A percentile compares a stretch with the other conserved stretches of the same genome.
These are phyloP conservation scores for Talaromyces sp. DNA, from an alignment of 2,329 filamentous ascomycete genomes.

Conservation along the genomic window DNA sequence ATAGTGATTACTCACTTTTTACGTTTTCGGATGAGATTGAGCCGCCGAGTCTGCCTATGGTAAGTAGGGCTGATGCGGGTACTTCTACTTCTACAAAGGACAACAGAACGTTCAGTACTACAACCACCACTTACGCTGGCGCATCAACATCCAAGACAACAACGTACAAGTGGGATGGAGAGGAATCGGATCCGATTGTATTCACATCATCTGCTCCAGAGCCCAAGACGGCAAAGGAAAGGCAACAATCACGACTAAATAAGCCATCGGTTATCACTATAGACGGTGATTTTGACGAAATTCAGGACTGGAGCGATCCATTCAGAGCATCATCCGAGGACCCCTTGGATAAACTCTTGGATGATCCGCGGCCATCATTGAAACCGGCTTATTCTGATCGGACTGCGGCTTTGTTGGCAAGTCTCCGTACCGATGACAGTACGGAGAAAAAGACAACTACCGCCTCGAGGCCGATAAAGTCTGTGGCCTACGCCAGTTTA, in stretches of 20 bases:
- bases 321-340: conserved; percentile 26
- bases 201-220: conserved; percentile 44
- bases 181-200: conserved; percentile 43
- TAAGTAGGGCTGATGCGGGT: neutral
- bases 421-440: conserved; percentile 25
- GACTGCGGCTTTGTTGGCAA: conserved; percentile 43
- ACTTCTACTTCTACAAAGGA: neutral
- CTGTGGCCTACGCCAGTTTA: neutral
- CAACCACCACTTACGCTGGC: neutral
- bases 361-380: conserved; percentile 23
- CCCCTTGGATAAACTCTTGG: conserved; percentile 29
- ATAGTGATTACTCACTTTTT: conserved; percentile 16
- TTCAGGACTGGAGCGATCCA: conserved; percentile 38
- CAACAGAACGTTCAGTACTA: neutral
- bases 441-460: conserved; percentile 13
- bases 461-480: neutral
- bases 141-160: conserved; percentile 1
- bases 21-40: conserved; percentile 20
- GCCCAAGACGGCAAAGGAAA: conserved; percentile 18
- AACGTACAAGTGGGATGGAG: conserved; percentile 23
- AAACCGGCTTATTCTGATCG: conserved; percentile 37
- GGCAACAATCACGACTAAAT: neutral
- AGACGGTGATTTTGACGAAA: conserved; percentile 38
- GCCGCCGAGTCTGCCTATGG: neutral
- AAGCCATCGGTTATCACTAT: conserved; percentile 32